Evolutionary conservation across 2,329 filamentous ascomycete genomes (phyloP).

Genomic region (Talaromyces verruculosus): DNA sequence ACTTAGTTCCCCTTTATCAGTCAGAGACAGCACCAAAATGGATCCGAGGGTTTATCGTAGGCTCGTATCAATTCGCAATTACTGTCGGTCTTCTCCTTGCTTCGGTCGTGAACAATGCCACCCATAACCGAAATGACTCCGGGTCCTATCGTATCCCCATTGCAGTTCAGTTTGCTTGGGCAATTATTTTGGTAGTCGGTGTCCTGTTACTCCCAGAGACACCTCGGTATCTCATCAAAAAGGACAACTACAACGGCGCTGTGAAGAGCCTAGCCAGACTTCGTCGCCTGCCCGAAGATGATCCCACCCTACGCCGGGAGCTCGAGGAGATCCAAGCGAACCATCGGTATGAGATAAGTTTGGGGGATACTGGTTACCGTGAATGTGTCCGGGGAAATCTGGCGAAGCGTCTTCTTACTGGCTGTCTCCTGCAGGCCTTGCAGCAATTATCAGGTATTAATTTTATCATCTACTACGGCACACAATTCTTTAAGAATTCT

Average conservation of each 20-base stretch:
- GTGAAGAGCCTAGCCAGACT: constrained; percentile 61
- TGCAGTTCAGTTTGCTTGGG: constrained; percentile 72
- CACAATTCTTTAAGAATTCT: constrained; percentile 42
- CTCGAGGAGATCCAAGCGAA: constrained; percentile 36
- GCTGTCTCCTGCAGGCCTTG: constrained; percentile 40
- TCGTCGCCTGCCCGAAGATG: constrained; percentile 56
- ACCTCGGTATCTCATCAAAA: constrained; percentile 68
- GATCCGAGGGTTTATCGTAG: constrained; percentile 75
- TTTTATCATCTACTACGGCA: constrained; percentile 47
- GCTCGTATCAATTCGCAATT: constrained; percentile 74
- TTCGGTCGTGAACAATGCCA: constrained; percentile 63
- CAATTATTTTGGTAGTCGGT: constrained; percentile 68
- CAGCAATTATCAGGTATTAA: constrained; percentile 47
- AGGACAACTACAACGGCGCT: constrained; percentile 61
- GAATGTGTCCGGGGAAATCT: constrained; percentile 38
- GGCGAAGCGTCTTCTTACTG: constrained; percentile 41
- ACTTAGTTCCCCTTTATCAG: constrained; percentile 71
- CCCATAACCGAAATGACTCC: constrained; percentile 57
- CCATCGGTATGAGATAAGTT: constrained; percentile 71
- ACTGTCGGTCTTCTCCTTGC: constrained; percentile 64
- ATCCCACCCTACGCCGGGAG: constrained; percentile 63
- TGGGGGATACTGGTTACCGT: constrained; percentile 39
- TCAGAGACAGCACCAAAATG: constrained; percentile 72
- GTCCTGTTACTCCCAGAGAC: constrained; percentile 74
- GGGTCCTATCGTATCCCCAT: constrained; percentile 75